Evolutionary conservation across 2,329 filamentous ascomycete species (phyloP), one percentile per base, ranked within the genome.

Genomic region (Cladosporium sp.): DNA sequence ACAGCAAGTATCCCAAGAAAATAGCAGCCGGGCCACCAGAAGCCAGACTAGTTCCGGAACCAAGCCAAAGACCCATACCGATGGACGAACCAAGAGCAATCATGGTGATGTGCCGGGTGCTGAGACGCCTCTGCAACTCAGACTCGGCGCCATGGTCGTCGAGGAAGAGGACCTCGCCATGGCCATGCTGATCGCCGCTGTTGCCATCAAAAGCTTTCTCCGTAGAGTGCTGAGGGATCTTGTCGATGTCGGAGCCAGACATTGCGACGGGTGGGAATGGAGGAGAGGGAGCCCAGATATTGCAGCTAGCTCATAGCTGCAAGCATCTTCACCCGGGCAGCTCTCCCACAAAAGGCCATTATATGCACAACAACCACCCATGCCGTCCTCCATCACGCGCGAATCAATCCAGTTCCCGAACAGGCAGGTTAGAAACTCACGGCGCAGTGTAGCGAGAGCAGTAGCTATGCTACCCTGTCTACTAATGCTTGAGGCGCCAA

Each of bases 31-130:
- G 92, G 3, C 92, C 92, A 70, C 92, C 92, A 18, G 82, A 81
- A 57, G 86, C 82, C 66, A 96, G 81, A 11, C 74, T 71, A 28
- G 66, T 68, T 26, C 73, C 73, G 58, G 91, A 91, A 23, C 70
- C 70, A 28, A 74, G 72, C 58, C 68, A 72, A 26, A 72, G 66
- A 62, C 91, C 92, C 11, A 67, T 75, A 74, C 80, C 80, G 73
- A 97, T 97, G 12, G 91, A 94, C 52, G 93, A 93, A 72, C 93
- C 93, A 71, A 97, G 96, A 16, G 93, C 93, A 82, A 97, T 97
- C 93, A 97, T 97, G 80, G 97, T 93, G 74, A 97, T 76, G 81
- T 97, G 93, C 49, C 92, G 85, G 23, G 88, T 88, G 79, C 95
- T 95, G 70, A 96, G 80, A 40, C 53, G 63, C 57, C 92, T 85